Base-by-base conservation (phyloP, 352 stramenopile genomes). In the Globisporangium yorkense region DNA sequence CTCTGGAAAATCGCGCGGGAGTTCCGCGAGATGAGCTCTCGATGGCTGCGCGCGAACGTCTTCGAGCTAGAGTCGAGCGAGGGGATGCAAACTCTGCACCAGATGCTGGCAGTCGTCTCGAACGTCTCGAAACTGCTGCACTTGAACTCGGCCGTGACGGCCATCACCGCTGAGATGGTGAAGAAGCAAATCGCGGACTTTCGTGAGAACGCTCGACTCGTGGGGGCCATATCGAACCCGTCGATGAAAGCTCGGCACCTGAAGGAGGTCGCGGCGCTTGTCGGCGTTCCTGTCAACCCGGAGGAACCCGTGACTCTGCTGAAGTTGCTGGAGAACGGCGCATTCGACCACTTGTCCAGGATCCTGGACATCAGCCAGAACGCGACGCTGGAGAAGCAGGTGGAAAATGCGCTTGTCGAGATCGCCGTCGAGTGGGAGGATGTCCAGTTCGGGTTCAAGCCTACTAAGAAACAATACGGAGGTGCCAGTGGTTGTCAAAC, bases 111-210 rank as follows among this genome's bases (percentile, higher is more conserved):
- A 3, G 72, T 72, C 0, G 71, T 89, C 7, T 49, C 75, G 0
- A 80, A 67, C 15, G 80, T 84, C 2, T 78, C 75, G 1, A 92
- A 84, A 48, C 56, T 83, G 3, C 54, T 91, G 18, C 62, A 88
- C 8, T 8, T 77, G 15, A 87, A 79, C 21, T 85, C 68, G 0
- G 77, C 79, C 3, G 72, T 69, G 1, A 76, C 84, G 0, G 77
- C 77, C 7, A 76, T 89, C 49, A 88, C 79, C 0, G 77, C 83
- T 0, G 83, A 93, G 48, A 68, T 86, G 46, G 62, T 92, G 21
- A 84, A 86, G 47, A 93, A 93, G 57, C 84, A 91, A 55, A 86
- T 93, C 65, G 71, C 62, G 0, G 83, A 92, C 46, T 93, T 93
- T 41, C 67, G 75, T 5, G 81, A 89, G 47, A 84, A 85, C 15